Base-by-base conservation (phyloP, 352 stramenopile species). In the Globisporangium cederbergense region DNA sequence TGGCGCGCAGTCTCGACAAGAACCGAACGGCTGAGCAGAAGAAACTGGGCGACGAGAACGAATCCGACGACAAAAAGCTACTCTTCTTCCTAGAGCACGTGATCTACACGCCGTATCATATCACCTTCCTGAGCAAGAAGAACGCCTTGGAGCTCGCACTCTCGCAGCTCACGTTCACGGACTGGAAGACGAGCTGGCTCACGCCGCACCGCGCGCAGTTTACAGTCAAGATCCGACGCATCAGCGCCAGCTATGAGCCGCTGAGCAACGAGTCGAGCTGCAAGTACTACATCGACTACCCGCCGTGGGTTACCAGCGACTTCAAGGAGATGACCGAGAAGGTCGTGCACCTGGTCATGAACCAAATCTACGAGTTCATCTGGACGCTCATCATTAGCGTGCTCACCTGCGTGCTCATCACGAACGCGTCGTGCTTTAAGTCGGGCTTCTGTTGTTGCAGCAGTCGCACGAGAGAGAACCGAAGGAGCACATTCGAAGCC, bases 371-470 rank as follows among this genome's bases (percentile, higher is more conserved):
- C 16, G 63, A 79, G 47, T 67, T 85, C 20, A 20, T 83, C 1
- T 83, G 68, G 51, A 78, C 67, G 11, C n/a, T 73, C 14, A 42
- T 75, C 51, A 36, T 78, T 34, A 75, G 22, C 32, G 43, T 61
- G 22, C 60, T 60, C 3, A 50, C 75, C 9, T 79, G 73, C 45
- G 43, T 89, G 11, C 61, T 89, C n/a, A 22, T 90, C 16, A 74
- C 80, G 8, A 89, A 81, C 67, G 50, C 70, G 0, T 78, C 75
- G 9, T 91, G 79, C 25, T 77, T 76, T 14, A 79, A 69, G 1
- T 61, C 68, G 32, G 70, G 67, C 14, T 89, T 79, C 61, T 91
- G 81, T 20, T 93, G 83, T 20, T 89, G 81, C 47, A 84, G 75
- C 30, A 68, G 66, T 50, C 71, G 78, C 18, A 68, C 70, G 5